Evolutionary conservation across 2,329 filamentous ascomycete genomes (phyloP).

Genomic region (Fusarium palustre): DNA sequence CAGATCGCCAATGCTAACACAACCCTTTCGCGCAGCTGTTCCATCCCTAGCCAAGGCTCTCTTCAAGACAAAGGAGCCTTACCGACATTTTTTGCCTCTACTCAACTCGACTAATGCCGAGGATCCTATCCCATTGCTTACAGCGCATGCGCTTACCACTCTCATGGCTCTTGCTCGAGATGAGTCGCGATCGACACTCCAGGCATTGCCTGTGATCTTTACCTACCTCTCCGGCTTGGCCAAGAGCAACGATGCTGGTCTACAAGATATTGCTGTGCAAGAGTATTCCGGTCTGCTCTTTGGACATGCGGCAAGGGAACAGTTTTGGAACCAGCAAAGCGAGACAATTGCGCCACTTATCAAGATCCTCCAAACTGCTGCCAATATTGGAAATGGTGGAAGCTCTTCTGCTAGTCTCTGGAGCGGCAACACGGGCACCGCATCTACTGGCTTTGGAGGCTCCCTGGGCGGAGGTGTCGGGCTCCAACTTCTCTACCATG

Average conservation of each 20-base stretch:
- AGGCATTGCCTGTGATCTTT: constrained; percentile 84
- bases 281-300: constrained; percentile 88
- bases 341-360: constrained; percentile 87
- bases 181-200: constrained; percentile 73
- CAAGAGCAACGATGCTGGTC: constrained; percentile 85
- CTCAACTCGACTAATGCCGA: constrained; percentile 80
- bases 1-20: constrained; percentile 34
- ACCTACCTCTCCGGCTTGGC: constrained; percentile 86
- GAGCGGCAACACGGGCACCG: constrained; percentile 64
- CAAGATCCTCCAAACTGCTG: constrained; percentile 83
- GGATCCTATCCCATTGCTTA: constrained; percentile 88
- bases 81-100: constrained; percentile 85
- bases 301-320: constrained; percentile 76
- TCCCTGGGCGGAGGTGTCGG: constrained; percentile 84
- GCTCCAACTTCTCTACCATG: constrained; percentile 92
- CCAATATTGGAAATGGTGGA: constrained; percentile 75
- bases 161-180: constrained; percentile 78
- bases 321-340: constrained; percentile 92
- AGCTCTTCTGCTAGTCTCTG: constrained; percentile 71
- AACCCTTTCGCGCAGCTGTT: constrained; percentile 69
- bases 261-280: constrained; percentile 96
- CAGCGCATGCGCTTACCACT: constrained; percentile 85
- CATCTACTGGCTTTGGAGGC: constrained; percentile 72
- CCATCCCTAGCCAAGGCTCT: constrained; percentile 82
- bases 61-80: constrained; percentile 79